phyloP scores from a whole-genome alignment of 192 early-diverging fungal species.

The Phycomyces blakesleeanus region DNA sequence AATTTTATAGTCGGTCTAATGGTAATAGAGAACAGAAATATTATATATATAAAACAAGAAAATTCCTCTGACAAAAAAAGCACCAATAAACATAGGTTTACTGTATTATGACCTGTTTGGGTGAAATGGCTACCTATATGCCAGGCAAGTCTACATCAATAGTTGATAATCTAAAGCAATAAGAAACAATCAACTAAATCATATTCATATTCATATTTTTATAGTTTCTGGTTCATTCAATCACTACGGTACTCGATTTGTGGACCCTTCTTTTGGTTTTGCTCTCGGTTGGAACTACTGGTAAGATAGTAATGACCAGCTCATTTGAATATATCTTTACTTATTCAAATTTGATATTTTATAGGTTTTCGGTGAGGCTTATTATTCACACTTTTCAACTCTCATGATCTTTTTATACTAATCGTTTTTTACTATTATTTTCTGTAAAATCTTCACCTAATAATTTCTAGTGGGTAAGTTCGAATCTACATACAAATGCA shows the following conservation, averaged over 20 bases:
- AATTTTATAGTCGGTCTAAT: constrained; percentile 36
- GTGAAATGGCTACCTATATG: constrained; percentile 82
- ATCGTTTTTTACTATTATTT: background rate
- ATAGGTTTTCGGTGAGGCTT: background rate
- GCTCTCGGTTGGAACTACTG: constrained; percentile 69
- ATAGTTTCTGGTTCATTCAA: constrained; percentile 70
- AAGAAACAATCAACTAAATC: background rate
- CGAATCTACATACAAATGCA: background rate
- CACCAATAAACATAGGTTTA: constrained; percentile 44
- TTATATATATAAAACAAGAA: too few relatives aligned
- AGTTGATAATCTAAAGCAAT: background rate
- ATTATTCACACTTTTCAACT: constrained; percentile 7
- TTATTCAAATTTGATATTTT: background rate
- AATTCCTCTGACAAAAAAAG: too few relatives aligned
- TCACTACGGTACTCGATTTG: constrained; percentile 66
- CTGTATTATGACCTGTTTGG: constrained; percentile 76
- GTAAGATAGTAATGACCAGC: constrained; percentile 12
- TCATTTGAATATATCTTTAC: constrained; percentile 1
- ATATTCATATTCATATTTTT: background rate
- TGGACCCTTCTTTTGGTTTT: constrained; percentile 71
- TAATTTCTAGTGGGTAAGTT: constrained; percentile 24
- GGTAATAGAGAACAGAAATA: too few relatives aligned
- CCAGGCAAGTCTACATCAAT: constrained; percentile 35
- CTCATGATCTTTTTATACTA: background rate
- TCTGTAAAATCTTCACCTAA: too few relatives aligned